These are phyloP conservation scores for Apiotrichum porosum DNA, from an alignment of 1,284 basidiomycete species.

Conservation along the genomic window DNA sequence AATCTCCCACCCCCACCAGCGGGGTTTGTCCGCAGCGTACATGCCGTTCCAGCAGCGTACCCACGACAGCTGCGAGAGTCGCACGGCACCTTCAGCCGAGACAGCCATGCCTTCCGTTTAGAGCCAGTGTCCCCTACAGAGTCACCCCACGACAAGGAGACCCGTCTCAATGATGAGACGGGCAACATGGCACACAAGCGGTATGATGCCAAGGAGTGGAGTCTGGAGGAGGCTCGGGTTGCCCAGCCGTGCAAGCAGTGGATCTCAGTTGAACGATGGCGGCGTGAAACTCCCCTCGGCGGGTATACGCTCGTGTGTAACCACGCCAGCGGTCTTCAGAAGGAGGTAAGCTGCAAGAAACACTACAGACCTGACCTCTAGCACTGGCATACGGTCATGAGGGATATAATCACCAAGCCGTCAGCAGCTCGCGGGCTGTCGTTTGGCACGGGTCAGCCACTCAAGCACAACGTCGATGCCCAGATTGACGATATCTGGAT, in stretches of 20 bases:
- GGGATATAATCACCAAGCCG: too few relatives aligned
- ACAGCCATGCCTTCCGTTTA: conserved; percentile 15
- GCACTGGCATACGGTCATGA: too few relatives aligned
- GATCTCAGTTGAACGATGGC: conserved; percentile 17
- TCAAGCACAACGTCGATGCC: not conserved
- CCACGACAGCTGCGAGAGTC: too few relatives aligned
- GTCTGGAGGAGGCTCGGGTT: conserved; percentile 3
- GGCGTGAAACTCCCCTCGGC: conserved; percentile 1
- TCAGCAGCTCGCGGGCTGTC: too few relatives aligned
- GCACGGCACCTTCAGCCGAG: too few relatives aligned
- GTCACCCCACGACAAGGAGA: conserved; percentile 26
- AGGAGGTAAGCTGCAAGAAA: too few relatives aligned
- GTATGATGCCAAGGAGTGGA: conserved; percentile 1
- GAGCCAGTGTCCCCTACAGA: not conserved
- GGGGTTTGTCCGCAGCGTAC: too few relatives aligned
- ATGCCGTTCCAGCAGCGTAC: too few relatives aligned
- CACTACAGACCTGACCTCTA: too few relatives aligned
- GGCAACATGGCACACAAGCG: not conserved
- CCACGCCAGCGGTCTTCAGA: too few relatives aligned
- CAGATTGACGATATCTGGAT: conserved; percentile 70
- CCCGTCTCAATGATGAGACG: conserved; percentile 4
- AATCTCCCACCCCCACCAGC: too few relatives aligned
- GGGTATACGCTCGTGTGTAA: conserved; percentile 11
- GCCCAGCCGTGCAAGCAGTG: too few relatives aligned
- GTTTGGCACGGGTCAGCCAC: conserved; percentile 2